Evolutionary conservation across 176 grass and related monocot genomes (phyloP), one percentile per base, ranked within the genome.

Genomic region (Alloteropsis semialata): DNA sequence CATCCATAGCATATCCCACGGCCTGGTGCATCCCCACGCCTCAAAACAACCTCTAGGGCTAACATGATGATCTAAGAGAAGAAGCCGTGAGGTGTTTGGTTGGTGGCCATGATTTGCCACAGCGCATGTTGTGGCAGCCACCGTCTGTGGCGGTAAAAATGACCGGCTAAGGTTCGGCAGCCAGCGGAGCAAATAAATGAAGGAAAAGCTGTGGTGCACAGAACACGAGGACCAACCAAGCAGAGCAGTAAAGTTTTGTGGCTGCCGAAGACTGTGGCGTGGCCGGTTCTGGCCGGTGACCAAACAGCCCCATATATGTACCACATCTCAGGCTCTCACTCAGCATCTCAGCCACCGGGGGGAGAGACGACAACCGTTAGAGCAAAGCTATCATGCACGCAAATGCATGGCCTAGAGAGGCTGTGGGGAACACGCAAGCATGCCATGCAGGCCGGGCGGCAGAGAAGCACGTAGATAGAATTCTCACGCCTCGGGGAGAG

Each of bases 341-440:
- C 38, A 68, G 22, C 34, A 11, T 10, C 36, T 16, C 42, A 71
- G 15, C 68, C 41, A 48, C 44, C 8, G 33, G 37, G 5, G 7
- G 49, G 64, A 6, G 70, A 22, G 51, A 54, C 19, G 2, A 64
- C 44, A 77, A 22, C 7, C 25, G 69, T 71, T 56, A 57, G 69
- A 60, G 61, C 49, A n/a, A 58, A 17, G 70, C 28, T 74, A 82
- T 89, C 22, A 82, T 85, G 45, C 48, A 9, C 25, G 9, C 84
- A 50, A 50, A 71, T 49, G 83, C 83, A 41, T 71, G 41, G 53
- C 18, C 32, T 56, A 53, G 15, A n/a, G n/a, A n/a, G 8, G 8
- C 34, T 60, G 53, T 16, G 43, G 57, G 66, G 86, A 64, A 41
- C 51, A 51, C 44, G 28, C 32, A 69, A 34, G 53, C 38, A 59